Conservation (phyloP, 257 asterid species). For the Datura wrightii region DNA sequence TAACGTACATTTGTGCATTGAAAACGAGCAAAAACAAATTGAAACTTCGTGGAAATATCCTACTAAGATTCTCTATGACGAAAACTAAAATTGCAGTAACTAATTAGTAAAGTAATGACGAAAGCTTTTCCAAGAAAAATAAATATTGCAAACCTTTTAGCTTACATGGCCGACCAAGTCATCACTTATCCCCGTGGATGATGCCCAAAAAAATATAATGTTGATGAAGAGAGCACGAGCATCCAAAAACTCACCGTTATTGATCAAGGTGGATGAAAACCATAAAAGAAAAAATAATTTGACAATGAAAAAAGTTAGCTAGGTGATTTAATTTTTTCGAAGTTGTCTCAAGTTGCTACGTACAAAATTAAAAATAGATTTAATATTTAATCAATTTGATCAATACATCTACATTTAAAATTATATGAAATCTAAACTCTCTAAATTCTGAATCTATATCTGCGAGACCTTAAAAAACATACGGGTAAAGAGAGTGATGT, state of each 20-base stretch:
- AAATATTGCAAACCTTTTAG: not conserved
- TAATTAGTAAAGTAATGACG: not conserved
- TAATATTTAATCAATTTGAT: too few relatives aligned
- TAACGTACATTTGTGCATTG: not conserved
- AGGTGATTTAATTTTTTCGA: too few relatives aligned
- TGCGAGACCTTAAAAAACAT: too few relatives aligned
- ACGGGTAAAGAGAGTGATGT: not conserved
- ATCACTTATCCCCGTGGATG: conserved; percentile 9
- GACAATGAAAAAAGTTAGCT: too few relatives aligned
- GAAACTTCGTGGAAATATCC: not conserved
- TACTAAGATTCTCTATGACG: not conserved
- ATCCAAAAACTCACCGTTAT: too few relatives aligned
- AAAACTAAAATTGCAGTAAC: not conserved
- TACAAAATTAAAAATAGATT: too few relatives aligned
- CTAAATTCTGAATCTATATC: too few relatives aligned
- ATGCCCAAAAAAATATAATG: not conserved
- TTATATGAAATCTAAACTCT: too few relatives aligned
- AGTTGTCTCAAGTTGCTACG: too few relatives aligned
- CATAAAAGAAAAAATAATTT: not conserved
- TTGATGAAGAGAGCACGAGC: not conserved
- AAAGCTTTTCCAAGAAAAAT: not conserved
- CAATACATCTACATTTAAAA: too few relatives aligned
- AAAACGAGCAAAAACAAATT: not conserved
- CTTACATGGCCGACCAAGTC: conserved; percentile 29
- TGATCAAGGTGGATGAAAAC: not conserved